Evolutionary conservation across 176 grass and related monocot genomes (phyloP).

Genomic region (Eragrostis curvula): DNA sequence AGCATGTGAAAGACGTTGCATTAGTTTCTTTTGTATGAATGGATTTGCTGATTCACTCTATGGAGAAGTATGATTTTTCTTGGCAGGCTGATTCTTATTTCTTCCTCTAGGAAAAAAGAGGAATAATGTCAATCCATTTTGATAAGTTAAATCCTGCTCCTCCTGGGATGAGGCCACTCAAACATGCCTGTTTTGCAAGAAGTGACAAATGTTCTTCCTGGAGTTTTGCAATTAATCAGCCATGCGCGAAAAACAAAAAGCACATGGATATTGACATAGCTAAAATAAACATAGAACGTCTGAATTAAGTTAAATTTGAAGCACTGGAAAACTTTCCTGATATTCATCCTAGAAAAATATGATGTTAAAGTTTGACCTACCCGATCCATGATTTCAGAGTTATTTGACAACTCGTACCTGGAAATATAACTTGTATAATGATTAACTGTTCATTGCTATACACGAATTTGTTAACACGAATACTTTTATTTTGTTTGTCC

Average conservation of each 20-base stretch:
- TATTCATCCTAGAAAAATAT: not conserved
- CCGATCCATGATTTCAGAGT: not conserved
- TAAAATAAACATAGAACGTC: not conserved
- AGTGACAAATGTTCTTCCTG: not conserved
- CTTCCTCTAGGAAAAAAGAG: not conserved
- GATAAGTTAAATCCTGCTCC: not conserved
- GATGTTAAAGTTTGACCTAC: not conserved
- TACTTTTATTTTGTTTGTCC: slow-evolving; percentile 11
- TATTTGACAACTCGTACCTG: slow-evolving; percentile 9
- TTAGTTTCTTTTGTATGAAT: not conserved
- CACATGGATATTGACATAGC: not conserved
- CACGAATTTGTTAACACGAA: slow-evolving; percentile 5
- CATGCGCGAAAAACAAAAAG: not conserved
- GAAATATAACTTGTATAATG: slow-evolving; percentile 14
- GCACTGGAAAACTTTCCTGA: not conserved
- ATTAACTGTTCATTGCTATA: not conserved
- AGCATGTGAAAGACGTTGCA: not conserved
- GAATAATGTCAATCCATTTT: not conserved
- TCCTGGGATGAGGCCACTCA: not conserved
- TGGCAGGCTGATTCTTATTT: slow-evolving; percentile 1
- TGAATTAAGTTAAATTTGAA: not conserved
- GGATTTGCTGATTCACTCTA: not conserved
- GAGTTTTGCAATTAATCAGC: not conserved
- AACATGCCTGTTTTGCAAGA: not conserved
- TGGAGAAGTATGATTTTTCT: not conserved